These are phyloP conservation scores for Bisporella sp. DNA, from an alignment of 2,329 filamentous ascomycete genomes.

Conservation along the genomic window DNA sequence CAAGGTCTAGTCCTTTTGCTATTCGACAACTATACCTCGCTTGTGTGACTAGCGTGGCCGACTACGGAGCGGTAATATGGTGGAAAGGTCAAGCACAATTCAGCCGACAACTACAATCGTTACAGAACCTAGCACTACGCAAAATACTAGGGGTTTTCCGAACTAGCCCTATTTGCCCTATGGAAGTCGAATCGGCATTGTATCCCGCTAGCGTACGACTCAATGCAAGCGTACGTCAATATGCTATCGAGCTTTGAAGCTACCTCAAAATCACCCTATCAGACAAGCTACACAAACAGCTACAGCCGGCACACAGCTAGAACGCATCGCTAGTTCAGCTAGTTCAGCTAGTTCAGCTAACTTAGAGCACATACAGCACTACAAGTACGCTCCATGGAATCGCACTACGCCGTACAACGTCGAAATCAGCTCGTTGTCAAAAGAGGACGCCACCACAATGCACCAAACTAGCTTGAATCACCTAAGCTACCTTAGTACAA, in stretches of 20 bases:
- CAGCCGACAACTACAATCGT: neutral
- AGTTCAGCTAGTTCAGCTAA: no score
- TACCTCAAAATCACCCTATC: neutral
- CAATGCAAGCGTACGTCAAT: neutral
- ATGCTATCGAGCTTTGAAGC: neutral
- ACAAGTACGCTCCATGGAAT: neutral
- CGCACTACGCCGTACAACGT: neutral
- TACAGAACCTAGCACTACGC: neutral
- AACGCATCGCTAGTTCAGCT: no score
- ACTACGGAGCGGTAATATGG: neutral
- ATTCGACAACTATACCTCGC: neutral
- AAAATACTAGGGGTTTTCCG: neutral
- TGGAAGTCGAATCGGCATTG: neutral
- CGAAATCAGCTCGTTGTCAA: neutral
- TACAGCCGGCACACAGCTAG: no score
- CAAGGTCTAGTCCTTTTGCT: neutral
- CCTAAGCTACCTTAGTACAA: no score
- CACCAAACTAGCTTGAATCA: neutral
- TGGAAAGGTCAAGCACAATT: neutral
- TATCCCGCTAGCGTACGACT: neutral
- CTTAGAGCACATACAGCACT: neutral
- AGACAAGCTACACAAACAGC: neutral
- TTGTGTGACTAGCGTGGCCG: neutral
- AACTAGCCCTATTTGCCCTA: neutral
- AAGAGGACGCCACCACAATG: neutral